Evolutionary conservation across 2,329 filamentous ascomycete genomes (phyloP).

Genomic region (Talaromyces albobiverticillius): DNA sequence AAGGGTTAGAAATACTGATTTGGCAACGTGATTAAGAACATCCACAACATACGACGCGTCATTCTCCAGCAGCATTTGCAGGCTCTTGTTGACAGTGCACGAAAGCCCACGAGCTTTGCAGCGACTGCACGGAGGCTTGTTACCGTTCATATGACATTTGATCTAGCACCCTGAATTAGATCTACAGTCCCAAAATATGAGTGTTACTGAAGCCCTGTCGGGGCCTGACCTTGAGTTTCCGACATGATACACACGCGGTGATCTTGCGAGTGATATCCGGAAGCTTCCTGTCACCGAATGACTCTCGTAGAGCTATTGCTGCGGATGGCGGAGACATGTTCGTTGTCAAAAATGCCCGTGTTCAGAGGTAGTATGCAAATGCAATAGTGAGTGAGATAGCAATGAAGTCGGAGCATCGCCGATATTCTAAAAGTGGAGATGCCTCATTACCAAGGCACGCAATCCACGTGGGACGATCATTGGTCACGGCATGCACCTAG

Average conservation of each 20-base stretch:
- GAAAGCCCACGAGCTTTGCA: constrained; percentile 40
- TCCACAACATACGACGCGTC: no score
- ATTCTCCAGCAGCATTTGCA: constrained; percentile 43
- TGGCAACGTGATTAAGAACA: constrained; percentile 27
- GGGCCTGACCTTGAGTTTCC: constrained; percentile 26
- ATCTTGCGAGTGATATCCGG: constrained; percentile 33
- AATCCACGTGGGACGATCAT: no score
- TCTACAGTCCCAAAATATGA: no score
- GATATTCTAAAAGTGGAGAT: no score
- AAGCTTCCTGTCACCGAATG: constrained; percentile 33
- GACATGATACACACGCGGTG: constrained; percentile 27
- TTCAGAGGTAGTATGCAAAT: no score
- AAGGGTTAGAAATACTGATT: background rate
- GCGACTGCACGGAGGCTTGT: constrained; percentile 36
- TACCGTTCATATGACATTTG: constrained; percentile 42
- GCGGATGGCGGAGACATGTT: constrained; percentile 15
- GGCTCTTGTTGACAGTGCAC: constrained; percentile 41
- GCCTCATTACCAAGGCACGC: no score
- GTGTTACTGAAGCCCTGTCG: no score
- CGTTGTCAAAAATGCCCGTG: no score
- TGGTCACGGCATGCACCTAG: no score
- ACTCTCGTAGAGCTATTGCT: constrained; percentile 27
- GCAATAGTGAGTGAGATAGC: no score
- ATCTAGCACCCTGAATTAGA: no score
- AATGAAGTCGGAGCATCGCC: no score